phyloP scores from a whole-genome alignment of 2,329 filamentous ascomycete genomes.

The Boeremia exigua region DNA sequence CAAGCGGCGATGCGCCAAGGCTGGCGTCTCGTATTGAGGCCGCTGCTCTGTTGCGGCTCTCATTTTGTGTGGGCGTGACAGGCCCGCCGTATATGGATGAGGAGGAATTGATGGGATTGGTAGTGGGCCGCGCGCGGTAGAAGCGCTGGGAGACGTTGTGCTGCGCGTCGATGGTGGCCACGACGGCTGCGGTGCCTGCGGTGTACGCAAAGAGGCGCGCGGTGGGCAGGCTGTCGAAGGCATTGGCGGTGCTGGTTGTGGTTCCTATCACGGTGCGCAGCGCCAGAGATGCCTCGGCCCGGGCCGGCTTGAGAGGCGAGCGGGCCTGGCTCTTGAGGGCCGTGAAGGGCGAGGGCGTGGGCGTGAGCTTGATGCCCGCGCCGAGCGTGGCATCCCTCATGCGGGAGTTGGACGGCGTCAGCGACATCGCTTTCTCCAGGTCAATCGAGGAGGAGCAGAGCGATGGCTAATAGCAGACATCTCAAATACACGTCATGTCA shows the following conservation, averaged over 20 bases:
- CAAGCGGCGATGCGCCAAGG: slow-evolving; percentile 50
- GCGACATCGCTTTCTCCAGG: slow-evolving; percentile 45
- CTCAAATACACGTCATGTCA: slow-evolving; percentile 37
- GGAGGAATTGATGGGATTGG: slow-evolving; percentile 70
- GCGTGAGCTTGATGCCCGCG: slow-evolving; percentile 60
- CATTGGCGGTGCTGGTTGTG: slow-evolving; percentile 81
- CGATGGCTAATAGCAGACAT: slow-evolving; percentile 31
- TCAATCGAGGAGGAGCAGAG: slow-evolving; percentile 33
- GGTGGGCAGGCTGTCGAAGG: slow-evolving; percentile 80
- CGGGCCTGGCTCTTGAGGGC: slow-evolving; percentile 67
- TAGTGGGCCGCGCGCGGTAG: slow-evolving; percentile 80
- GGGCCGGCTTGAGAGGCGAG: slow-evolving; percentile 64
- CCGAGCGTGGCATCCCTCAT: slow-evolving; percentile 51
- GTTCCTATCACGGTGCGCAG: slow-evolving; percentile 89
- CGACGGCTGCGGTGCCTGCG: slow-evolving; percentile 90
- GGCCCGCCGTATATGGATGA: slow-evolving; percentile 58
- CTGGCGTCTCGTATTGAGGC: slow-evolving; percentile 57
- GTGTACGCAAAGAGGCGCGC: slow-evolving; percentile 82
- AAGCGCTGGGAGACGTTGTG: slow-evolving; percentile 76
- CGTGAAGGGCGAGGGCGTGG: slow-evolving; percentile 68
- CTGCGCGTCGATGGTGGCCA: slow-evolving; percentile 77
- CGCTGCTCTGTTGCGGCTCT: slow-evolving; percentile 65
- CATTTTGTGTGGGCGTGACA: slow-evolving; percentile 61
- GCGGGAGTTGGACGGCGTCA: slow-evolving; percentile 49
- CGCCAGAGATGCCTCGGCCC: slow-evolving; percentile 62